Percentiles rank a stretch among this genome's conserved stretches.
These are phyloP conservation scores for Penicillium flavigenum DNA, from an alignment of 495 filamentous ascomycete genomes.

Conservation along the genomic window DNA sequence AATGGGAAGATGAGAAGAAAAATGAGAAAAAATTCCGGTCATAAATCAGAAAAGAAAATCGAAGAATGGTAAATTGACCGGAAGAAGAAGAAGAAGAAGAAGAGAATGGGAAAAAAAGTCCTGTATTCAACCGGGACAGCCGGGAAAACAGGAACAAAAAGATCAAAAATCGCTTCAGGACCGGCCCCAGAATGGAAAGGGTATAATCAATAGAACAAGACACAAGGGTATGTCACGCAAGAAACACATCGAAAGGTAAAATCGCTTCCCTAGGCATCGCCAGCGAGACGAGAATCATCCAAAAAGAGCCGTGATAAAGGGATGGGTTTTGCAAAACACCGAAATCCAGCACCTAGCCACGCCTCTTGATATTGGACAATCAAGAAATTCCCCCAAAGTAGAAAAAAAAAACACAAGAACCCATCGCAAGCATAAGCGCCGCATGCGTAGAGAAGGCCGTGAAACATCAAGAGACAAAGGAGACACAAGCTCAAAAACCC, in stretches of 20 bases:
- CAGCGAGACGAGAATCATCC: conserved; percentile 23
- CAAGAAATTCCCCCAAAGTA: conserved; percentile 33
- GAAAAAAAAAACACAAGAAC: conserved; percentile 15
- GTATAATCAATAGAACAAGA: conserved; percentile 32
- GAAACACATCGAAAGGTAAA: conserved; percentile 23
- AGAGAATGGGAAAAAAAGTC: conserved; percentile 11
- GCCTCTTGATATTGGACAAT: conserved; percentile 4
- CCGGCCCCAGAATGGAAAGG: conserved; percentile 36
- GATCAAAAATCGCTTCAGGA: conserved; percentile 33
- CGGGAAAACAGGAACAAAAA: conserved; percentile 21
- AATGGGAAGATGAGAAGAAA: neutral
- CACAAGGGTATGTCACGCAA: conserved; percentile 34
- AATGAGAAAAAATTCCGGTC: conserved; percentile 23
- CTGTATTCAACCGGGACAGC: conserved; percentile 26
- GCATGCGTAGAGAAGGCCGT: conserved; percentile 30
- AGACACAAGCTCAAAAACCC: conserved; percentile 3
- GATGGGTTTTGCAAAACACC: neutral
- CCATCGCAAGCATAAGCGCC: conserved; percentile 28
- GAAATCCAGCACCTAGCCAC: neutral
- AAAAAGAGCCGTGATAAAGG: neutral
- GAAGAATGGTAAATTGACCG: conserved; percentile 20
- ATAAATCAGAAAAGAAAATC: conserved; percentile 15
- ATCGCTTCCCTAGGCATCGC: conserved; percentile 27
- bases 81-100: conserved; percentile 15
- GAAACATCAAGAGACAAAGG: conserved; percentile 25